Base-by-base conservation (phyloP, 2,329 filamentous ascomycete species). In the Metarhizium brunneum region DNA sequence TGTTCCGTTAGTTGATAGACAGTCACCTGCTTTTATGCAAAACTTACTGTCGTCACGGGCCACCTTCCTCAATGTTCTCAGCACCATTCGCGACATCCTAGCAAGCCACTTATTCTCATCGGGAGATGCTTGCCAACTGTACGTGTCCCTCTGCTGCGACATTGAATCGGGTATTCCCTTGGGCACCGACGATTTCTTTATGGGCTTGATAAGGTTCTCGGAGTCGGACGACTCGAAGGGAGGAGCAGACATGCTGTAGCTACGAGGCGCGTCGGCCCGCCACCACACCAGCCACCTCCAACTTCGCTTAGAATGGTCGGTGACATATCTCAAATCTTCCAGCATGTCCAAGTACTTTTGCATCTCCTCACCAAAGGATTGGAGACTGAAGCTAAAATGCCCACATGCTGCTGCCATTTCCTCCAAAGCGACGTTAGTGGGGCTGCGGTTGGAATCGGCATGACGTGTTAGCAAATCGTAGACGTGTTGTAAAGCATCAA, bases 331-430 rank as follows among this genome's bases (percentile, higher is more conserved):
- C 43, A 96, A 72, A 52, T 95, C 87, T 63, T 95, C 90, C 4
- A 96, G 73, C 2, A 92, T 83, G 52, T 87, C 82, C 32, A 96
- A 71, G 63, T 94, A 91, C 14, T 80, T 82, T 61, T 87, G 82
- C 74, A 95, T 87, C 64, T 95, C 90, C 66, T 94, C 88, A 0
- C 89, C 90, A 68, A 96, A 90, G 62, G 91, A 87, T 59, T 92
- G 81, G 18, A 96, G 74, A 32, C 88, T 92, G 67, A 91, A 95
- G 68, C 87, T 91, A 66, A 96, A 96, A 69, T 96, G 90, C 0
- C 91, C 91, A 65, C 92, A 96, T 56, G 90, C 92, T 10, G 92
- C 91, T 38, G 90, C 90, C 11, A 96, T 90, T 69, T 96, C 92
- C 68, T 96, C 92, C 56, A 94, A 87, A 67, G 95, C 90, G 1